Evolutionary conservation across 2,329 filamentous ascomycete genomes (phyloP).

Genomic region (Aspergillus hiratsukae): DNA sequence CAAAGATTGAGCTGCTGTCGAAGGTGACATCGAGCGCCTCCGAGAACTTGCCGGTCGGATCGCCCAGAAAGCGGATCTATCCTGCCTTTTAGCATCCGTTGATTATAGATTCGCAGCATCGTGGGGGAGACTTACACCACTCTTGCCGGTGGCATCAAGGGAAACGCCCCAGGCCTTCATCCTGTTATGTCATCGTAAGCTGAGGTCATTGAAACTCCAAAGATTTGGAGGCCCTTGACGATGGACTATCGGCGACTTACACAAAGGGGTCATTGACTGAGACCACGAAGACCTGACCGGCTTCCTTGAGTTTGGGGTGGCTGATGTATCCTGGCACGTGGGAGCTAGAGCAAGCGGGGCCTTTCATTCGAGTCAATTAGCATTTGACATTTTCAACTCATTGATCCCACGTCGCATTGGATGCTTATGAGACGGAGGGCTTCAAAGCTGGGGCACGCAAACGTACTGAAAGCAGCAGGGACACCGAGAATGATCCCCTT

Average conservation of each 20-base stretch:
- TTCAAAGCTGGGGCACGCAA: not conserved
- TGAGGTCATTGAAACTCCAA: not conserved
- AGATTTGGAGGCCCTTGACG: not conserved
- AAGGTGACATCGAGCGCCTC: slow-evolving; percentile 79
- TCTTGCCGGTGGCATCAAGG: slow-evolving; percentile 69
- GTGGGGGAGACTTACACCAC: slow-evolving; percentile 59
- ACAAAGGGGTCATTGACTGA: slow-evolving; percentile 94
- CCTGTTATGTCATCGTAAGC: slow-evolving; percentile 40
- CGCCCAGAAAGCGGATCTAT: slow-evolving; percentile 83
- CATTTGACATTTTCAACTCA: not conserved
- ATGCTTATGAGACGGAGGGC: not conserved
- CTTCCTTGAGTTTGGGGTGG: slow-evolving; percentile 70
- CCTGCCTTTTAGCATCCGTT: not conserved
- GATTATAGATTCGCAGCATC: not conserved
- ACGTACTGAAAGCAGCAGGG: slow-evolving; percentile 68
- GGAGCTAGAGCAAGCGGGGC: slow-evolving; percentile 59
- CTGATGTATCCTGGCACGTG: slow-evolving; percentile 87
- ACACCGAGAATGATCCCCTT: slow-evolving; percentile 83
- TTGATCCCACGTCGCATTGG: not conserved
- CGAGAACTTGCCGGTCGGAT: slow-evolving; percentile 74
- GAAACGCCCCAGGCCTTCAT: slow-evolving; percentile 85
- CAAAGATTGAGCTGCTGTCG: slow-evolving; percentile 74
- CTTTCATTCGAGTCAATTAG: slow-evolving; percentile 25
- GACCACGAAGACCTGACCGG: slow-evolving; percentile 82
- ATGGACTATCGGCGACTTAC: slow-evolving; percentile 48